Base-by-base conservation (phyloP, 257 asterid genomes). In the Ballota nigra region DNA sequence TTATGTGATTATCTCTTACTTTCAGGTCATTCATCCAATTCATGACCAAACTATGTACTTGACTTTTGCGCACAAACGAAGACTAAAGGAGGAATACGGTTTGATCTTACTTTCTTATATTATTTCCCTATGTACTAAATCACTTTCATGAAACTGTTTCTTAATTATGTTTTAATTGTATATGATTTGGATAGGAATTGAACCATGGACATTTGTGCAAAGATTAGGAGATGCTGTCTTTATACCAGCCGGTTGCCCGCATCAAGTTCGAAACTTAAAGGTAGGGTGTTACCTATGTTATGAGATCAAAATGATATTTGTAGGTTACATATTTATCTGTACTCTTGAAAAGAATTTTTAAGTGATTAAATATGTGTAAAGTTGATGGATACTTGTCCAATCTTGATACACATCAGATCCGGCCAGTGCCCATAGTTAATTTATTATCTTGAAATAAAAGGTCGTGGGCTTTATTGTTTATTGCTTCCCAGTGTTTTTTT, bases 1-100 rank as follows among this genome's bases (percentile, higher is more conserved):
- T 26, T 26, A 3, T 45, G 7, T 47, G 3, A 28, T 43, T 47
- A 24, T 72, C 36, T 67, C 58, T 73, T 68, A 51, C 66, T 61
- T 52, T 58, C 85, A 88, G 92, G 88, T 88, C 57, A 65, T 82
- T 64, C 96, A 87, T 77, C 92, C 96, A 49, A 87, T 89, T 72
- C 96, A 87, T 68, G 95, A 89, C 70, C 92, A 89, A 74, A 80
- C 92, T 10, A 73, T 89, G 63, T 89, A 86, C 86, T 74, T 89
- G 75, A 86, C 84, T n/a, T 36, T 20, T 31, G 81, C 70, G 81
- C 88, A 82, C 61, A 84, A 77, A 66, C 77, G 24, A 15, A 80
- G 71, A 63, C 89, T 84, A 18, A 82, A 82, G 68, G 79, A 82
- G 77, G 89, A 82, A 79, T 84, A 82, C 58, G 89, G 88, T 66